These are phyloP conservation scores for Ceratocystis huliohia DNA, from an alignment of 2,329 filamentous ascomycete species.

Conservation along the genomic window DNA sequence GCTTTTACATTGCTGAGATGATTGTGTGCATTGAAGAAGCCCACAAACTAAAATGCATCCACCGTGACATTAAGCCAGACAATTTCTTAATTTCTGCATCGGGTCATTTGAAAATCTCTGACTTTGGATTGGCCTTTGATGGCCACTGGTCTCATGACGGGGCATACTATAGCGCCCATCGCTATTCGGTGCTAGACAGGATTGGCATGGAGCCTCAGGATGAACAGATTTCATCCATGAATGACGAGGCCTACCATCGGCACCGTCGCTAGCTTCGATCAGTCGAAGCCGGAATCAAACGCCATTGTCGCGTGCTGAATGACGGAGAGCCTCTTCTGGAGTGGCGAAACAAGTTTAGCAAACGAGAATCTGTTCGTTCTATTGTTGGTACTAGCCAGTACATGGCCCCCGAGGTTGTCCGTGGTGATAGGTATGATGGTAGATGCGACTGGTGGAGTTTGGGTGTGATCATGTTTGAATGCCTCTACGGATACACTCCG, in stretches of 20 bases:
- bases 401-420: constrained; percentile 91
- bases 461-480: constrained; percentile 88
- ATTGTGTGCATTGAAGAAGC: constrained; percentile 87
- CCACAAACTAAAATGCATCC: constrained; percentile 78
- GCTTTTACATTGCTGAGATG: constrained; percentile 92
- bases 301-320: constrained; percentile 20
- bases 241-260: constrained; percentile 13
- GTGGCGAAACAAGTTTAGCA: constrained; percentile 57
- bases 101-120: constrained; percentile 87
- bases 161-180: constrained; percentile 70
- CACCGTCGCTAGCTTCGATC: constrained; percentile 18
- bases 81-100: constrained; percentile 85
- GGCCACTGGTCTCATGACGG: constrained; percentile 91
- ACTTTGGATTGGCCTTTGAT: constrained; percentile 91
- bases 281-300: constrained; percentile 32
- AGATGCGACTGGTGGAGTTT: constrained; percentile 97
- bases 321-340: constrained; percentile 38
- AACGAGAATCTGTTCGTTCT: constrained; percentile 63
- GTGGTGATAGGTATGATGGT: constrained; percentile 72
- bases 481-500: constrained; percentile 80
- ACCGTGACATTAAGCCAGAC: constrained; percentile 92
- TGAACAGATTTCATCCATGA: constrained; percentile 38
- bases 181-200: constrained; percentile 65
- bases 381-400: constrained; percentile 94
- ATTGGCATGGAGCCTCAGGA: constrained; percentile 58